Base-by-base conservation (phyloP, 345 rosid genomes). In the Brassica nigra region DNA sequence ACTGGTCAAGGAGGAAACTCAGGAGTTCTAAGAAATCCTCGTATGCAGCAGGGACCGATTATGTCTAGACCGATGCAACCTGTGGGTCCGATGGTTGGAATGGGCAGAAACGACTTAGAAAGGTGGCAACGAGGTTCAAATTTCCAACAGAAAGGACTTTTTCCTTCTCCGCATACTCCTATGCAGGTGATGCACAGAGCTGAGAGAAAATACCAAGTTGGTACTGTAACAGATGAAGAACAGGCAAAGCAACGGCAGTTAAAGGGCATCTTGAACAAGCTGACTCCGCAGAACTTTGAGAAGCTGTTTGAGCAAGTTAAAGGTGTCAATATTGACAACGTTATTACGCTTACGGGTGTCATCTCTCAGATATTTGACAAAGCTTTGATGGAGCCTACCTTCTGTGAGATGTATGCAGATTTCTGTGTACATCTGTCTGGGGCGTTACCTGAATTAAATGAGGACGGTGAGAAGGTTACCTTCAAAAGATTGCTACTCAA, bases 371-470 rank as follows among this genome's bases (percentile, higher is more conserved):
- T 96, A 78, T 96, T 93, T 85, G 98, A 93, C 84, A 96, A 92
- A 86, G 99, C 99, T 78, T 87, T 96, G 67, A 93, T 90, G 94
- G 98, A 93, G 87, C 99, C 99, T 62, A 93, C 98, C 66, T 96
- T 96, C 81, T 93, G 98, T 86, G 97, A 96, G 82, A 96, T 96
- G 99, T 96, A 90, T 86, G 97, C 98, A 11, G 79, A 90, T 83
- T 90, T 93, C 82, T 96, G 99, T 80, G 4, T 12, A 23, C 86
- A 80, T 79, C 92, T 93, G 42, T 91, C 97, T 34, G 83, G 83
- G 70, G 95, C 84, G 47, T 86, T 96, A 68, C 97, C 97, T 63
- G 97, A 89, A 78, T 88, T 96, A 36, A 83, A 68, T 82, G 94
- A 90, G 72, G 83, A 89, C 66, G 83, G 93, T 68, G 87, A 90